Evolutionary conservation across 1,139 yeast species (phyloP), one percentile per base, ranked within the genome.

Genomic region (Yamadazyma sp.): DNA sequence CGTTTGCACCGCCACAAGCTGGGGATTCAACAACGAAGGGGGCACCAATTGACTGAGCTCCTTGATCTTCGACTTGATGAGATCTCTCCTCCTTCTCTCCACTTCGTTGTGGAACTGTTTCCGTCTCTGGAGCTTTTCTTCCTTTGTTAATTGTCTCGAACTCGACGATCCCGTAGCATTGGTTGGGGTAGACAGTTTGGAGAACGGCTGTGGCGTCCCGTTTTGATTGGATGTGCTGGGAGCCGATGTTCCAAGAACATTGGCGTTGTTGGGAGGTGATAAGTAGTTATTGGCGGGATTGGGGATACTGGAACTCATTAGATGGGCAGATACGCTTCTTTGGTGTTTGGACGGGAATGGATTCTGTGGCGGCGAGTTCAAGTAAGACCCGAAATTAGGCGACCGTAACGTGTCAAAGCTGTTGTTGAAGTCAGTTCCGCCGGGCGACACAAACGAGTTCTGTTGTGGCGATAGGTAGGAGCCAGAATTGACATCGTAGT

Each of bases 51-150:
- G 61, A 1, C 91, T 88, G 47, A 85, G 61, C 47, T 83, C 91
- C 55, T 83, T 82, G 44, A 85, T 84, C 51, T 84, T 77, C 53
- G 82, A 86, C 57, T 85, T 85, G 48, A 85, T 85, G 50, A 85
- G 65, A 54, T 85, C 94, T 49, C 94, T 70, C 58, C 94, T 72
- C 56, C 91, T 73, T 55, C 92, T 69, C 58, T 85, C 94, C 4
- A 85, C 94, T 1, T 89, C 92, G 55, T 85, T 85, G 55, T 85
- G 94, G 50, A 84, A 80, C 54, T 84, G 91, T 47, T 89, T 67
- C 51, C 91, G 73, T 52, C 92, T 73, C 48, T 76, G 75, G 41
- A 83, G 56, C 52, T 82, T 84, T 43, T 81, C 87, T 45, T 84
- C 92, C 53, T 81, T 81, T n/a, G 79, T 70, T 39, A 83, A 52